Base-by-base conservation (phyloP, 352 stramenopile species). In the Phytophthora boehmeriae region DNA sequence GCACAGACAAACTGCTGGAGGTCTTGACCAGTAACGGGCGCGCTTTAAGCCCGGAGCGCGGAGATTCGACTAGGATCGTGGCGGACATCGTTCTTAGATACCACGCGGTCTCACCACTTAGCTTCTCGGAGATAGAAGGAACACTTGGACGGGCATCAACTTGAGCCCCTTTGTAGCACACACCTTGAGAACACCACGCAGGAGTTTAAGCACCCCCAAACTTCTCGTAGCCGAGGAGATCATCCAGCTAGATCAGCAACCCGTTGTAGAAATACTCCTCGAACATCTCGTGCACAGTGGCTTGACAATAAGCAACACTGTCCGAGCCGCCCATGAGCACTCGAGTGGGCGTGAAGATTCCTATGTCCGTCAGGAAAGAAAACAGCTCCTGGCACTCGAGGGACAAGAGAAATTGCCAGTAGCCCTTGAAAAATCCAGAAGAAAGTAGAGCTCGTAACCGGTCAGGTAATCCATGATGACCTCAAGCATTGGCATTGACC, bases 401-500 rank as follows among this genome's bases (percentile, higher is more conserved):
- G 4, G 42, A 13, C 42, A 61, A 2, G 2, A 38, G 14, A 22
- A 61, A 61, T 17, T 61, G 54, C 42, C 38, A 48, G 27, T 43
- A 61, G 0, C 54, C 41, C 17, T 61, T 49, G 47, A 54, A 54
- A 61, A 61, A 35, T 61, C 43, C 30, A 61, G 22, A 39, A 35
- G 25, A 41, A 61, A 61, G 16, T 39, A 61, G 1, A 34, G 36
- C 6, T 34, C 19, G 4, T 22, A 48, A 8, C 39, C 50, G n/a
- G 5, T 30, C 17, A 53, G 20, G 16, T 41, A 34, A 17, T 47
- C 54, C 17, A 53, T 30, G 17, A 54, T 22, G 45, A 51, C 42
- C 42, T 61, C 42, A 4, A 61, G 44, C 17, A 61, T 61, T 13
- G 43, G 42, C 54, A 61, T 61, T 14, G 54, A 20, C 54, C 54